These are phyloP conservation scores for Yamadazyma mexicana DNA, from an alignment of 1,139 yeast genomes.

Conservation along the genomic window DNA sequence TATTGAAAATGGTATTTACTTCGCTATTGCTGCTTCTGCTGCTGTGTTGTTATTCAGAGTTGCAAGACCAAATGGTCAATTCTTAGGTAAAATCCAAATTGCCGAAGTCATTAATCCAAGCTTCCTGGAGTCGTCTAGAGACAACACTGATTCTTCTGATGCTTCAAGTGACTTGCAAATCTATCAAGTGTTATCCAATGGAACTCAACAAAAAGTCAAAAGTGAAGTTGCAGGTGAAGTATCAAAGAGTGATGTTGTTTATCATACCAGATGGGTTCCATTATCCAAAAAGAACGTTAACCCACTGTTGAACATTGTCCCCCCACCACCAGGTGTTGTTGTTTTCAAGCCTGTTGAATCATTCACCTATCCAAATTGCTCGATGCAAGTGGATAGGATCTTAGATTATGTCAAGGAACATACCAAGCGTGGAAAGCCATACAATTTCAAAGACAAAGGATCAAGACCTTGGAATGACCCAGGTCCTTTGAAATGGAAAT, in stretches of 20 bases:
- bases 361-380: constrained; percentile 78
- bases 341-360: constrained; percentile 84
- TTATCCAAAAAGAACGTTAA: constrained; percentile 58
- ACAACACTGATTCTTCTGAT: constrained; percentile 18
- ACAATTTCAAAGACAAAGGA: constrained; percentile 48
- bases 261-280: constrained; percentile 83
- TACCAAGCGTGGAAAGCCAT: constrained; percentile 63
- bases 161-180: constrained; percentile 29
- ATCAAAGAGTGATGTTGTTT: constrained; percentile 34
- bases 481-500: constrained; percentile 55
- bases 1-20: constrained; percentile 88
- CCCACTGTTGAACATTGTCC: constrained; percentile 53
- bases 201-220: constrained; percentile 21
- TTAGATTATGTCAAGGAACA: constrained; percentile 62
- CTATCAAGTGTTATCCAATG: constrained; percentile 40
- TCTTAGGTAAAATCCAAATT: constrained; percentile 74
- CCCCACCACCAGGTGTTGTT: constrained; percentile 90
- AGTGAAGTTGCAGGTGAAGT: constrained; percentile 24
- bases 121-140: constrained; percentile 22
- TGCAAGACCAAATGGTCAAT: constrained; percentile 79
- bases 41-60: constrained; percentile 72
- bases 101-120: constrained; percentile 68
- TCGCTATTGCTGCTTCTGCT: constrained; percentile 81
- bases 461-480: constrained; percentile 93
- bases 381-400: constrained; percentile 69